Base-by-base conservation (phyloP, 2,329 filamentous ascomycete species). In the Clarireedia monteithiana region DNA sequence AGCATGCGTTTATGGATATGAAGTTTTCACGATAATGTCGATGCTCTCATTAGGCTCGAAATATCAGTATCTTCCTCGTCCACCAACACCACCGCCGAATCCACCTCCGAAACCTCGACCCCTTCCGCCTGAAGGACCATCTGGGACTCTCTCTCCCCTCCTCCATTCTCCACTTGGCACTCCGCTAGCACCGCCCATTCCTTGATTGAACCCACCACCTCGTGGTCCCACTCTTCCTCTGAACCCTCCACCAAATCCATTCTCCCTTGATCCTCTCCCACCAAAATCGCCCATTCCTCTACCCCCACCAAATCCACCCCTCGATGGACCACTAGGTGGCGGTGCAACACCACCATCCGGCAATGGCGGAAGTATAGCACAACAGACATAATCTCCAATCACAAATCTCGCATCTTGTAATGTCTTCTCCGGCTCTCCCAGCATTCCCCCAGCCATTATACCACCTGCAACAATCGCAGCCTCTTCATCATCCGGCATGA, bases 331-430 rank as follows among this genome's bases (percentile, higher is more conserved):
- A 75, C 74, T 71, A 12, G 78, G 75, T n/a, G 79, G 74, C 9
- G 87, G 82, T 45, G 85, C 84, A 40, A 95, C 84, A 34, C 81
- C 81, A 0, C 91, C 91, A 68, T 92, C 86, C 34, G 81, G 74
- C 26, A 88, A 73, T 0, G 89, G 89, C 44, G 89, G 85, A 55
- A 92, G 75, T 58, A 96, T 84, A 5, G 89, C 88, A 69, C 89
- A 92, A 57, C 86, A 86, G 42, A 97, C 78, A 67, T 88, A 95
- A 71, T 97, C 92, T 0, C 92, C 92, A 60, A 94, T 86, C 10
- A 96, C 86, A 66, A 96, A 95, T 23, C 86, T 81, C 36, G 82
- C 84, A 53, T 95, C 89, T 39, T 77, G 77, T 34, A 97, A 73
- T 7, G 88, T 91, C 73, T 86, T 92, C 27, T 84, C 77, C 10